These are phyloP conservation scores for Pichia thaimueangensis DNA, from an alignment of 805 yeast genomes.

Conservation along the genomic window DNA sequence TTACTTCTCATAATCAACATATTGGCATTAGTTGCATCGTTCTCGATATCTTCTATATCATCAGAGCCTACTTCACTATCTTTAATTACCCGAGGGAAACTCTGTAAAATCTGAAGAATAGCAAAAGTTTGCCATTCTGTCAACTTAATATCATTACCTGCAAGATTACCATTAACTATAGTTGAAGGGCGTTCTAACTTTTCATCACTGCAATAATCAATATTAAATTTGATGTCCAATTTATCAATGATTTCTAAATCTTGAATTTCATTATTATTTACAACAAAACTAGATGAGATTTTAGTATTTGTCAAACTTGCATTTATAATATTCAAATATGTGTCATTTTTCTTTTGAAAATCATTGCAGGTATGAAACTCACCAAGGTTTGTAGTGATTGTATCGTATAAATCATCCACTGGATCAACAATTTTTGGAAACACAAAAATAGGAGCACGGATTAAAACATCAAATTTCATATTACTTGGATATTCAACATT, in stretches of 20 bases:
- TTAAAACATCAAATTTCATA: constrained; percentile 63
- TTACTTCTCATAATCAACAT: constrained; percentile 27
- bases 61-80: constrained; percentile 36
- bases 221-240: constrained; percentile 53
- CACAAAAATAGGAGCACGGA: constrained; percentile 77
- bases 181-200: constrained; percentile 40
- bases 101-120: constrained; percentile 47
- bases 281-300: constrained; percentile 53
- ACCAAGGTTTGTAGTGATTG: constrained; percentile 70
- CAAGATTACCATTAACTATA: constrained; percentile 48
- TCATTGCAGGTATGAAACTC: constrained; percentile 67
- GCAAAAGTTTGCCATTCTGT: constrained; percentile 69
- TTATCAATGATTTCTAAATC: constrained; percentile 57
- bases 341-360: constrained; percentile 31
- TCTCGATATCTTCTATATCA: constrained; percentile 46
- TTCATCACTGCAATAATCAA: constrained; percentile 46
- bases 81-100: constrained; percentile 49
- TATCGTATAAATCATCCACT: constrained; percentile 42
- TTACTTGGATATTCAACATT: constrained; percentile 48
- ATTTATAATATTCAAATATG: constrained; percentile 47
- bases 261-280: constrained; percentile 41
- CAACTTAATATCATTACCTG: constrained; percentile 55
- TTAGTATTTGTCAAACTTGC: constrained; percentile 70
- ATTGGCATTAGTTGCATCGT: constrained; percentile 64
- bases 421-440: constrained; percentile 58